Evolutionary conservation across 805 yeast species (phyloP), one percentile per base, ranked within the genome.

Genomic region (Cyberlindnera mississippiensis): DNA sequence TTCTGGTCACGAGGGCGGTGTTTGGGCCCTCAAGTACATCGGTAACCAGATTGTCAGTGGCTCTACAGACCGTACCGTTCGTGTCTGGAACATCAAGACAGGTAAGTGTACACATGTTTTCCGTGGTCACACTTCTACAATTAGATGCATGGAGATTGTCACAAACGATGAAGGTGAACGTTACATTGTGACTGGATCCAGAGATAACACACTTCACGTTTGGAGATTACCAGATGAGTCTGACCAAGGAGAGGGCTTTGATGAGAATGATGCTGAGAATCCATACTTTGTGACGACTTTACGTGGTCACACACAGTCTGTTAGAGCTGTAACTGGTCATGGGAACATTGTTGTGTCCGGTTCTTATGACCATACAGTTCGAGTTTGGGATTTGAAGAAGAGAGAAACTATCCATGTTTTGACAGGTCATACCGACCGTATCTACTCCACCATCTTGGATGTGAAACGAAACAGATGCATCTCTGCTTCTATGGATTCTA

Each of bases 1-100:
- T 33, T 70, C 73, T 33, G 97, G 96, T 7, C 99, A 93, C 59
- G 95, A 85, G 41, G 99, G 99, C 34, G 99, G 99, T 30, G 99
- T 93, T 5, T 93, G 99, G 99, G 98, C 99, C 1, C 72, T 93
- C 60, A 88, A 91, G 63, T 90, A 89, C 58, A 71, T 76, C 41
- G 89, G 86, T 17, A 79, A 82, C 54, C 87, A 89, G 8, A 70
- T 93, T 34, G 96, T 91, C 1, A 85, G 95, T 45, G 99, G 98
- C 0, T 84, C 96, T 2, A 91, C 97, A 0, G 99, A 93, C 64
- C 75, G 96, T 52, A 82, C 96, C 0, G 95, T 93, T 3, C 75
- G 99, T 44, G 80, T 93, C 4, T 93, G 99, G 99, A 87, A 90
- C 59, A 79, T 90, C 47, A 73, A 76, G 42, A 80, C 84, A 17